These are phyloP conservation scores for Brasenia schreberi DNA, from an alignment of 164 flowering plant genomes.

Conservation along the genomic window DNA sequence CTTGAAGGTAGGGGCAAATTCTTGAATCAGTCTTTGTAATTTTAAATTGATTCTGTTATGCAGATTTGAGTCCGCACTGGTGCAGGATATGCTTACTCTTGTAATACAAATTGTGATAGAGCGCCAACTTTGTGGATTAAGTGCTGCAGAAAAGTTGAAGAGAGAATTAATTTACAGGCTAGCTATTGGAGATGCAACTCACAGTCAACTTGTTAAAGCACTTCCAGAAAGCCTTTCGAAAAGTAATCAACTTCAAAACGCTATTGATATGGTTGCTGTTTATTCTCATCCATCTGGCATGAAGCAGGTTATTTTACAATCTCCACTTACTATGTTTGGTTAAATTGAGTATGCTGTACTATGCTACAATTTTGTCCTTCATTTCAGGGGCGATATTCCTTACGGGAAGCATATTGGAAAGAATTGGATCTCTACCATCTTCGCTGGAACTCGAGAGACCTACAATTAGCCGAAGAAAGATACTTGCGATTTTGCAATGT, in stretches of 20 bases:
- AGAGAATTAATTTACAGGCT: slow-evolving; percentile 76
- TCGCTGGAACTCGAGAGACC: slow-evolving; percentile 82
- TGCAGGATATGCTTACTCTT: slow-evolving; percentile 87
- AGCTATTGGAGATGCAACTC: slow-evolving; percentile 83
- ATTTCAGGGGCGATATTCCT: slow-evolving; percentile 79
- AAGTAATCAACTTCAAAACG: slow-evolving; percentile 44
- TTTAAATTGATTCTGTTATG: slow-evolving; percentile 6
- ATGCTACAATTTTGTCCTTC: neutral
- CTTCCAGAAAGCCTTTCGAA: slow-evolving; percentile 83
- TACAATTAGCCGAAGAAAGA: slow-evolving; percentile 94
- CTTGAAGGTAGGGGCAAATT: no score
- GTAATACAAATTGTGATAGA: slow-evolving; percentile 82
- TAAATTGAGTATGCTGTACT: neutral
- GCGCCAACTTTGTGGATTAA: slow-evolving; percentile 75
- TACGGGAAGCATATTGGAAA: slow-evolving; percentile 60
- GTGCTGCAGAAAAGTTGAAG: slow-evolving; percentile 55
- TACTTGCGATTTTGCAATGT: slow-evolving; percentile 61
- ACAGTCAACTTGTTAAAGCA: slow-evolving; percentile 72
- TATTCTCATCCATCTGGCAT: slow-evolving; percentile 85
- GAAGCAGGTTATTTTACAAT: slow-evolving; percentile 57
- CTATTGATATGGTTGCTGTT: slow-evolving; percentile 54
- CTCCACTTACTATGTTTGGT: neutral
- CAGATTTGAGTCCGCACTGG: slow-evolving; percentile 77
- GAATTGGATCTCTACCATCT: slow-evolving; percentile 91
- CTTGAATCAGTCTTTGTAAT: no score